Base-by-base conservation (phyloP, 179 eudicot genomes). In the Silene noctiflora region DNA sequence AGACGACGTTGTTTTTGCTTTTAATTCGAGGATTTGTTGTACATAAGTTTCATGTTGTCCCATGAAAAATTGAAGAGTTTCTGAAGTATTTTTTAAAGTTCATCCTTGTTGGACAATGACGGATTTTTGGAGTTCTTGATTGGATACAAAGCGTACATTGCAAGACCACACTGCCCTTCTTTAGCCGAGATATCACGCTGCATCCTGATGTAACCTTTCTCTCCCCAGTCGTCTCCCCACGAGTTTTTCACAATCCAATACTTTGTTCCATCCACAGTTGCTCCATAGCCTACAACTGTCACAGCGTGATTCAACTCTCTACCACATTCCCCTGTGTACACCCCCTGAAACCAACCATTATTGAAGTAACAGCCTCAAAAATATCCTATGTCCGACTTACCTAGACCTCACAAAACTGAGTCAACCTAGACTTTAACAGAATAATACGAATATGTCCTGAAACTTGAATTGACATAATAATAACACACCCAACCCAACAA, bases 151-250 rank as follows among this genome's bases (percentile, higher is more conserved):
- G 97, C 86, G 78, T 81, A 64, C 90, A 88, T 84, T 5, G 97
- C 92, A 16, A 93, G 89, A 9, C 94, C 97, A 65, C 97, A 93
- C 13, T 81, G 67, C 19, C 97, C 97, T 33, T 81, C 85, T 76
- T 83, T 84, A 21, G 75, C 87, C 3, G 79, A 46, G 13, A 85
- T 56, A 19, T 86, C 94, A 10, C 97, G 89, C 78, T 83, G 65
- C 79, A 93, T 80, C 75, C 96, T 87, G 2, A 93, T 84, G 83
- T 87, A 91, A n/a, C 97, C 97, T 77, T 87, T 85, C 77, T 93
- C 97, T 60, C 97, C 97, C 97, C 97, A 93, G 39, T 83, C 88
- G 3, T 77, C 73, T 25, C 96, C 97, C 92, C 96, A 91, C 0
- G 97, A 93, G 80, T 89, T 93, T 81, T 80, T 91, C 74, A 93